Base-by-base conservation (phyloP, 495 filamentous ascomycete genomes). In the Aspergillus hancockii region DNA sequence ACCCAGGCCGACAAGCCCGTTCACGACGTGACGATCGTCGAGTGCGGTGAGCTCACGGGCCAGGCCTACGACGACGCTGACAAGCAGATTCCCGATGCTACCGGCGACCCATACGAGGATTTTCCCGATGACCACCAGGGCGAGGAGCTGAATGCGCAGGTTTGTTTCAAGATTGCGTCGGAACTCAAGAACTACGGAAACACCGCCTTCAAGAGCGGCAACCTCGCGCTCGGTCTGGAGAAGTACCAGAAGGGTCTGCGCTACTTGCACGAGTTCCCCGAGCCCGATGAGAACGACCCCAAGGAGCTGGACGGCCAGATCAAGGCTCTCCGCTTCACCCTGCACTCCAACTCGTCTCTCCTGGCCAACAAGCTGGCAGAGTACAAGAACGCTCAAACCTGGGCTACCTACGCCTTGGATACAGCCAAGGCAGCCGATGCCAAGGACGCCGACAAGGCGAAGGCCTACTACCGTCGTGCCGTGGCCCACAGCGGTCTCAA, bases 191-290 rank as follows among this genome's bases (percentile, higher is more conserved):
- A 88, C 19, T 93, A 89, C 64, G 93, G 93, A 53, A 97, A 96
- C 78, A 84, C 83, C 62, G 93, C 92, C 0, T 98, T 97, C 83
- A 97, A 97, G 81, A 74, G 70, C 18, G 83, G 83, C 23, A 81
- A 97, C 64, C 68, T 88, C 32, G 68, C 76, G 36, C 77, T 90
- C 22, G 93, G 87, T 12, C 79, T 98, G 23, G 90, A 90, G 43
- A 99, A 99, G 79, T 99, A 99, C 78, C 90, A 96, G 75, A 99
- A 99, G 78, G 93, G 85, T n/a, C 74, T 99, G 55, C 89, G 94
- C 61, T 99, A 98, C 68, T 75, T 97, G 59, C 91, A 92, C 70
- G 92, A 97, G 75, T 90, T 94, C 69, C 88, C 91, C 12, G 85
- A 86, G 51, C 74, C 87, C 21, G 73, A 68, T 18, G 86, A 92